phyloP scores from a whole-genome alignment of 768 basidiomycete species.

The Panus rudis region DNA sequence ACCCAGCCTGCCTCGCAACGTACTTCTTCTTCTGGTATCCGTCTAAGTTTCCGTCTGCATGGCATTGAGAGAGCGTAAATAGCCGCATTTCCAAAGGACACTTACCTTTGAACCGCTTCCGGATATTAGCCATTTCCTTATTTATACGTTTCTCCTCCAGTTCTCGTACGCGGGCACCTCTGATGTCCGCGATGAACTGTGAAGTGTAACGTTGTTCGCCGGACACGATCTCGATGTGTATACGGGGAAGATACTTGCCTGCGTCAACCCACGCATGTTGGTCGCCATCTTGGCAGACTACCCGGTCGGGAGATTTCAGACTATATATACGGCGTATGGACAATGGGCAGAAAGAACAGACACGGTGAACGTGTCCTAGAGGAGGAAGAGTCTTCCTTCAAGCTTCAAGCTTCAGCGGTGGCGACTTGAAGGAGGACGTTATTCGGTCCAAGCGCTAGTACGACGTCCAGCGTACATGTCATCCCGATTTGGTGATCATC shows the following conservation, averaged over 20 bases:
- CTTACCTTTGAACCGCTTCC: slow-evolving; percentile 96
- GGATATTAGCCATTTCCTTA: slow-evolving; percentile 99
- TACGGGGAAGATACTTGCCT: slow-evolving; percentile 42
- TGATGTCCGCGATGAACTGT: slow-evolving; percentile 98
- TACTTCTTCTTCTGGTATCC: slow-evolving; percentile 93
- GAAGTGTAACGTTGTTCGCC: slow-evolving; percentile 6
- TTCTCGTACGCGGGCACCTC: slow-evolving; percentile 93
- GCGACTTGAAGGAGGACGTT: too few species aligned
- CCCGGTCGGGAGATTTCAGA: too few species aligned
- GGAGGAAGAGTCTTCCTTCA: too few species aligned
- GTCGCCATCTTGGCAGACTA: slow-evolving; percentile 79
- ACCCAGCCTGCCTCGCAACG: slow-evolving; percentile 21
- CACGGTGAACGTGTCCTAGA: too few species aligned
- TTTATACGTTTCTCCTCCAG: slow-evolving; percentile 98
- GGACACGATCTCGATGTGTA: neutral
- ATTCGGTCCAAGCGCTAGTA: too few species aligned
- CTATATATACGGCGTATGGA: too few species aligned
- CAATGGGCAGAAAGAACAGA: too few species aligned
- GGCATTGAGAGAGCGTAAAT: neutral
- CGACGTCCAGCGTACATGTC: too few species aligned
- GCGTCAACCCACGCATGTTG: slow-evolving; percentile 87
- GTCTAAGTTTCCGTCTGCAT: slow-evolving; percentile 73
- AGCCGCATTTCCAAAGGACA: neutral
- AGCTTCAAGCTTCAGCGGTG: too few species aligned
- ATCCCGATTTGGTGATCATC: too few species aligned